Evolutionary conservation across 2,329 filamentous ascomycete species (phyloP).

Genomic region (Macrophomina tecta): DNA sequence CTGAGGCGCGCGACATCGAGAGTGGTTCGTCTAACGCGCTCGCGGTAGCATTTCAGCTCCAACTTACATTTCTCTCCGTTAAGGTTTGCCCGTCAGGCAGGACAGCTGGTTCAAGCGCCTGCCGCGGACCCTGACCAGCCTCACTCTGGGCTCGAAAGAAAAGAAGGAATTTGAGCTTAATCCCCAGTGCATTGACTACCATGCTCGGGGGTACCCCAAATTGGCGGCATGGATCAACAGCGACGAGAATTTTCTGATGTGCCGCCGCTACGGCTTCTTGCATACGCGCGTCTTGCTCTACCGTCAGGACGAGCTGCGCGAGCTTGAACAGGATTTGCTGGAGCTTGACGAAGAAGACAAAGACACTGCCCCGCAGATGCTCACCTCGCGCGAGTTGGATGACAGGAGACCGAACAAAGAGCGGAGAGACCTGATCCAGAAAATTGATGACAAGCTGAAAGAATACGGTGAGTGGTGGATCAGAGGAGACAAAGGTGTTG

Average conservation of each 20-base stretch:
- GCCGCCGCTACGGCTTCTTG: slow-evolving; percentile 30
- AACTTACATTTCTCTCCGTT: too few species aligned
- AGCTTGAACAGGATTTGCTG: slow-evolving; percentile 28
- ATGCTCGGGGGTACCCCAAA: slow-evolving; percentile 32
- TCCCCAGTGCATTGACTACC: slow-evolving; percentile 19
- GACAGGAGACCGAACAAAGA: slow-evolving; percentile 9
- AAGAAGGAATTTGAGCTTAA: too few species aligned
- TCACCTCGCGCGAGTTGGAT: slow-evolving; percentile 26
- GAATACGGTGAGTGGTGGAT: slow-evolving; percentile 29
- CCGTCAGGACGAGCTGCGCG: slow-evolving; percentile 30
- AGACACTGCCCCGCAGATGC: slow-evolving; percentile 16
- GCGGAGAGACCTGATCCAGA: slow-evolving; percentile 27
- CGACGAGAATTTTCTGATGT: slow-evolving; percentile 36
- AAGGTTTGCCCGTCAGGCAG: too few species aligned
- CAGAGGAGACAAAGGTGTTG: too few species aligned
- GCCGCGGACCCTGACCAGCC: too few species aligned
- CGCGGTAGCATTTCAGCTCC: too few species aligned
- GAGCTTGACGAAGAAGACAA: slow-evolving; percentile 28
- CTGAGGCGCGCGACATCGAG: too few species aligned
- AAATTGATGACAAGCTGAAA: slow-evolving; percentile 27
- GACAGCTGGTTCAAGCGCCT: too few species aligned
- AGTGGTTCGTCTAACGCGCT: too few species aligned
- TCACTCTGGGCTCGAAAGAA: too few species aligned
- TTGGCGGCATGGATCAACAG: slow-evolving; percentile 35
- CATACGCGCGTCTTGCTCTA: slow-evolving; percentile 32